Conservation (phyloP, 176 grass and related monocot genomes). For the Aegilops speltoides region DNA sequence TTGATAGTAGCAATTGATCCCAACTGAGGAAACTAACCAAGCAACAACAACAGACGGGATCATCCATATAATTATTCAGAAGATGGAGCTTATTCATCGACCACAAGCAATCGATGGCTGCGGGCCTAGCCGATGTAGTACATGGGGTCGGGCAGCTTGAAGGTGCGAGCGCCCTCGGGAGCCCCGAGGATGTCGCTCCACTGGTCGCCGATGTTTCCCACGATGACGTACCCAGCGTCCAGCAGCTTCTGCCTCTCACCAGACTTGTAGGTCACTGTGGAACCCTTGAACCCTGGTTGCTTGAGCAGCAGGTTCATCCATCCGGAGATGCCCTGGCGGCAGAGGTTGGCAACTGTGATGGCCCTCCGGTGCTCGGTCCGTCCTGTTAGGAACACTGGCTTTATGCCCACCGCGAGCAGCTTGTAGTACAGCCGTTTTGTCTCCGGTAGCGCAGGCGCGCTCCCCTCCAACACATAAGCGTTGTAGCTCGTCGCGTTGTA, state of each 20-base stretch:
- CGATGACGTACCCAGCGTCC: conserved; percentile 29
- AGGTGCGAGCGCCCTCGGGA: conserved; percentile 28
- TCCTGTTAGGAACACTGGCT: conserved; percentile 47
- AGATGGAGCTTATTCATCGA: background rate
- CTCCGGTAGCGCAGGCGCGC: conserved; percentile 35
- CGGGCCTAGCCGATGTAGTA: conserved; percentile 37
- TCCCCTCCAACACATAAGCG: conserved; percentile 24
- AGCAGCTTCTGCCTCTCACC: conserved; percentile 34
- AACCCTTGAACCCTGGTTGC: background rate
- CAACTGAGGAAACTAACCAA: too few relatives aligned
- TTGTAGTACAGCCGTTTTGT: conserved; percentile 29
- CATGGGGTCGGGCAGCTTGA: conserved; percentile 56
- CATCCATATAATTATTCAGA: too few relatives aligned
- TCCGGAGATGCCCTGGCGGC: conserved; percentile 2
- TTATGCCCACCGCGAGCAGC: conserved; percentile 17
- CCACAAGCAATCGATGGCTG: background rate
- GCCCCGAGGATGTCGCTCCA: conserved; percentile 53
- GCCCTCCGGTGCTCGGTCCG: conserved; percentile 26
- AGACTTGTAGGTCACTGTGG: background rate
- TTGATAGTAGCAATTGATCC: too few relatives aligned
- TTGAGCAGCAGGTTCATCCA: conserved; percentile 50
- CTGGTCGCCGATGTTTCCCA: conserved; percentile 59
- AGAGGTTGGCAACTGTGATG: conserved; percentile 19
- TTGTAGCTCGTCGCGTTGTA: conserved; percentile 35
- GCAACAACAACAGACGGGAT: too few relatives aligned